These are phyloP conservation scores for Eragrostis nindensis DNA, from an alignment of 176 grass and related monocot species.

Conservation along the genomic window DNA sequence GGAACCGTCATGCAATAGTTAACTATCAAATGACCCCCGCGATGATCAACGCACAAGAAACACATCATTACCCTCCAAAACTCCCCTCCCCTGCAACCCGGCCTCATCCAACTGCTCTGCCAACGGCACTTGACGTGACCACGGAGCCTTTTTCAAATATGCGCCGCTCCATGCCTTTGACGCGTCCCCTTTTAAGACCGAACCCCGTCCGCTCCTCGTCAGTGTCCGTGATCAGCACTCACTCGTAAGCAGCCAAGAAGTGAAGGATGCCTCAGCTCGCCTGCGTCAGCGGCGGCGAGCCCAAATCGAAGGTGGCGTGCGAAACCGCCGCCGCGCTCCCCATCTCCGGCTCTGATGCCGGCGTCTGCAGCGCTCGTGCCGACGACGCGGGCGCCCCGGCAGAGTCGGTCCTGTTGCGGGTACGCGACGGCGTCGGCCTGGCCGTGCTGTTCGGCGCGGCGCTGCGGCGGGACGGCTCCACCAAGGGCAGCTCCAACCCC, in stretches of 20 bases:
- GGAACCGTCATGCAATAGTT: neutral
- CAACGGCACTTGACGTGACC: slow-evolving; percentile 33
- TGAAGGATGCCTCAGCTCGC: slow-evolving; percentile 10
- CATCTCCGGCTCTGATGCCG: neutral
- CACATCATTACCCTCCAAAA: slow-evolving; percentile 2
- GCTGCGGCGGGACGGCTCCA: slow-evolving; percentile 42
- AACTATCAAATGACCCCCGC: neutral
- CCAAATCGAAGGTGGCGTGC: slow-evolving; percentile 8
- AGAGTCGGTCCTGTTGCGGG: slow-evolving; percentile 3
- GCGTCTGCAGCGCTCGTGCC: neutral
- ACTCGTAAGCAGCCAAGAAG: neutral
- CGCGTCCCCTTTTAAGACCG: slow-evolving; percentile 38
- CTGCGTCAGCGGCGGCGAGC: slow-evolving; percentile 6
- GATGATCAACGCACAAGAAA: neutral
- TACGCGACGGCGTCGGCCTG: neutral
- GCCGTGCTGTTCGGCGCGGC: neutral
- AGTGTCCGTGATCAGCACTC: neutral
- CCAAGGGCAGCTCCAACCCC: slow-evolving; percentile 53
- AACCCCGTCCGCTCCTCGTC: neutral
- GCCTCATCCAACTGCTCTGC: neutral
- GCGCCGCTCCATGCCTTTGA: neutral
- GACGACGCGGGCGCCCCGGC: neutral
- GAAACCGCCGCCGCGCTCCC: neutral
- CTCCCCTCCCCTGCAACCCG: neutral
- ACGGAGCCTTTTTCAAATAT: slow-evolving; percentile 21